Evolutionary conservation across 257 asterid genomes (phyloP).

Genomic region (Nicotiana sylvestris): DNA sequence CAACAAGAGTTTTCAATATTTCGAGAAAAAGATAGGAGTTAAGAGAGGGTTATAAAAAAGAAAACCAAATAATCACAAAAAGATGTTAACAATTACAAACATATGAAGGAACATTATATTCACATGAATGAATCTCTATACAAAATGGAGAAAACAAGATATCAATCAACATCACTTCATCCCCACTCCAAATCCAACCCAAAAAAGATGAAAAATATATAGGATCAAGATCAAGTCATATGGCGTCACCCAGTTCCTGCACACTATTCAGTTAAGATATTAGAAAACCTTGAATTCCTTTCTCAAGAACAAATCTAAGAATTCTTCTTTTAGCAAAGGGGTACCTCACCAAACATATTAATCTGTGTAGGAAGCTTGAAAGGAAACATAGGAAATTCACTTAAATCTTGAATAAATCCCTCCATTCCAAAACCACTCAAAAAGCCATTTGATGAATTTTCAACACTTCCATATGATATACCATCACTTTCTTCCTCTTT

Average conservation of each 20-base stretch:
- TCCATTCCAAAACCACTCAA: conserved; percentile 46
- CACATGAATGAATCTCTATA: conserved; percentile 1
- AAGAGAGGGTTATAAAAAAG: background rate
- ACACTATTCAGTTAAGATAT: conserved; percentile 1
- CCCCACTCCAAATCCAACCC: background rate
- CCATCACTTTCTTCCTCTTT: conserved; percentile 42
- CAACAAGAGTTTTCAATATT: background rate
- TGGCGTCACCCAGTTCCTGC: background rate
- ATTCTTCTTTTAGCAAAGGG: conserved; percentile 29
- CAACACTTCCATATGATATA: conserved; percentile 16
- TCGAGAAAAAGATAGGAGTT: background rate
- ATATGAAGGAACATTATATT: background rate
- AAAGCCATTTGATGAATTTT: conserved; percentile 21
- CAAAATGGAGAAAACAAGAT: conserved; percentile 9
- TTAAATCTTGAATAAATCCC: conserved; percentile 43
- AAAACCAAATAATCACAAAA: background rate
- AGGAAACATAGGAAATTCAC: conserved; percentile 41
- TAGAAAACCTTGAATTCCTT: background rate
- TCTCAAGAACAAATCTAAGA: background rate
- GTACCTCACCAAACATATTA: conserved; percentile 45
- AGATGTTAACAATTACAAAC: background rate
- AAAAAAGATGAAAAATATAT: background rate
- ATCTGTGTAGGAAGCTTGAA: conserved; percentile 35
- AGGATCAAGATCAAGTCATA: background rate
- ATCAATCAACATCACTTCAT: background rate